Evolutionary conservation across 805 yeast species (phyloP).

Genomic region (Wickerhamiella allomyrinae): DNA sequence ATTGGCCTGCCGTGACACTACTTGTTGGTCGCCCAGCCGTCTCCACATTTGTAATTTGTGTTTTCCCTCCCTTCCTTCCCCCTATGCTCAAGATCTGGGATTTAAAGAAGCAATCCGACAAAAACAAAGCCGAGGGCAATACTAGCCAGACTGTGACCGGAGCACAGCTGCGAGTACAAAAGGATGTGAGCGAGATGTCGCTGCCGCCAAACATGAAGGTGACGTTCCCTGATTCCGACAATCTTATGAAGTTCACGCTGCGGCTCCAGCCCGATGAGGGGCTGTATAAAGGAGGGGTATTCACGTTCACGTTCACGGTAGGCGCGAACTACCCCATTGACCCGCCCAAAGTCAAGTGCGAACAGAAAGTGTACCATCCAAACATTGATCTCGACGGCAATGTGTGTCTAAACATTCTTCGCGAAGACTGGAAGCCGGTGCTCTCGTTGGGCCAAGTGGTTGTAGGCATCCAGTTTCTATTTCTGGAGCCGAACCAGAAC

Average conservation of each 20-base stretch:
- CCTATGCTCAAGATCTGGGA: constrained; percentile 42
- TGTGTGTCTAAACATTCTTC: constrained; percentile 74
- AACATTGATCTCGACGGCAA: constrained; percentile 85
- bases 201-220: constrained; percentile 44
- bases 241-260: constrained; percentile 49
- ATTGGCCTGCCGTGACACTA: not conserved
- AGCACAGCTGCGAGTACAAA: constrained; percentile 64
- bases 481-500: constrained; percentile 78
- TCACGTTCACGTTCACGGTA: constrained; percentile 51
- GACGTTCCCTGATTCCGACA: constrained; percentile 36
- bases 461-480: constrained; percentile 72
- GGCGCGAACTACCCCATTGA: constrained; percentile 75
- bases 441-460: constrained; percentile 66
- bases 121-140: constrained; percentile 26
- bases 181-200: constrained; percentile 54
- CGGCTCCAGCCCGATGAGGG: constrained; percentile 57
- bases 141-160: constrained; percentile 32
- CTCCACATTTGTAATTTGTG: constrained; percentile 3
- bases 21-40: constrained; percentile 1
- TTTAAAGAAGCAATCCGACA: constrained; percentile 42
- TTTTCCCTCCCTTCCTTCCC: too few relatives aligned
- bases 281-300: constrained; percentile 51
- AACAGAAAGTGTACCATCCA: constrained; percentile 74
- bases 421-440: constrained; percentile 97
- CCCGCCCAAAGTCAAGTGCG: constrained; percentile 72